Evolutionary conservation across 805 yeast species (phyloP).

Genomic region (Lachancea cidri): DNA sequence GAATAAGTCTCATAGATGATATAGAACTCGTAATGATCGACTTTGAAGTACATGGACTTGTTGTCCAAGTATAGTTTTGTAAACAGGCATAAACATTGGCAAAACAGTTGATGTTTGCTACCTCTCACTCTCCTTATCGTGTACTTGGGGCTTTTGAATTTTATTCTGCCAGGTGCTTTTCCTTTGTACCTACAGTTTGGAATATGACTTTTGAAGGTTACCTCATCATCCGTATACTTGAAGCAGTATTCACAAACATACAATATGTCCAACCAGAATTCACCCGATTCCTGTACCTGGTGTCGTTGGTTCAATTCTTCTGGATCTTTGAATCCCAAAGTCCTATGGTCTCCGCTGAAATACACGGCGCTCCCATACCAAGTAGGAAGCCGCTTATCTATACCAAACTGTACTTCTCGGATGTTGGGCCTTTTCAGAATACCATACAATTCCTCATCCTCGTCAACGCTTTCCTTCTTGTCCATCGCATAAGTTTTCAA

Average conservation of each 20-base stretch:
- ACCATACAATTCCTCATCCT: slow-evolving; percentile 49
- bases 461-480: slow-evolving; percentile 9
- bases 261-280: slow-evolving; percentile 54
- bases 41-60: slow-evolving; percentile 78
- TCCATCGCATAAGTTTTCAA: slow-evolving; percentile 1
- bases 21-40: slow-evolving; percentile 77
- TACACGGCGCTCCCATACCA: slow-evolving; percentile 90
- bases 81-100: slow-evolving; percentile 79
- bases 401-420: slow-evolving; percentile 58
- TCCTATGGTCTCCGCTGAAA: slow-evolving; percentile 46
- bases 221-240: slow-evolving; percentile 56
- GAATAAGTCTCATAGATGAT: slow-evolving; percentile 52
- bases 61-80: slow-evolving; percentile 86
- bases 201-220: slow-evolving; percentile 47
- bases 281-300: slow-evolving; percentile 6
- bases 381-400: slow-evolving; percentile 56
- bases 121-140: slow-evolving; percentile 69
- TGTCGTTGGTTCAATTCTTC: slow-evolving; percentile 10
- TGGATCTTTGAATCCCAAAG: slow-evolving; percentile 40
- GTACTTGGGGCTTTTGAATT: slow-evolving; percentile 54
- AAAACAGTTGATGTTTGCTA: slow-evolving; percentile 53
- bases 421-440: slow-evolving; percentile 60
- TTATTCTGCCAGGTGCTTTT: slow-evolving; percentile 57
- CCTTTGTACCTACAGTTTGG: slow-evolving; percentile 39
- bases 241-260: slow-evolving; percentile 80